Evolutionary conservation across 148 eudicot species (phyloP).

Genomic region (Persicaria tinctoria): DNA sequence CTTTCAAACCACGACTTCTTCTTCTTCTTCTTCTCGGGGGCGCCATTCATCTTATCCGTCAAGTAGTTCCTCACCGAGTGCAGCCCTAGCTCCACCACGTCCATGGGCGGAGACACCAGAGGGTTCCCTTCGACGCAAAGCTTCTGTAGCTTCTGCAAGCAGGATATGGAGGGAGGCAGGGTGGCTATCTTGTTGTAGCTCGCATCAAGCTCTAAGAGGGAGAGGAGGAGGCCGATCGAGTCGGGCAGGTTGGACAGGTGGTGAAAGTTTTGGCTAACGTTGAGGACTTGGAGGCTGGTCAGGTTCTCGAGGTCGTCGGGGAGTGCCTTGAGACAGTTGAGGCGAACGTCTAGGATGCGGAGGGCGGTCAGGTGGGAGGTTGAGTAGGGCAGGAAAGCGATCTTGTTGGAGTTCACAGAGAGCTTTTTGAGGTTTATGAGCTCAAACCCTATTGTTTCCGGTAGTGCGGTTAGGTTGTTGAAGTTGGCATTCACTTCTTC

Average conservation of each 20-base stretch:
- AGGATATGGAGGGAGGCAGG: constrained; percentile 57
- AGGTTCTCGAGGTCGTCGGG: constrained; percentile 70
- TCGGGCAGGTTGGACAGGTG: constrained; percentile 47
- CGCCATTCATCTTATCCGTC: constrained; percentile 39
- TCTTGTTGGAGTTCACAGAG: constrained; percentile 68
- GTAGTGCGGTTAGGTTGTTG: constrained; percentile 49
- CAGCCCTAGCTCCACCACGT: constrained; percentile 54
- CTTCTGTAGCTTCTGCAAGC: constrained; percentile 53
- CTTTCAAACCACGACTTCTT: constrained; percentile 44
- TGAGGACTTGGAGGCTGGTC: constrained; percentile 46
- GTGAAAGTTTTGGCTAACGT: constrained; percentile 71
- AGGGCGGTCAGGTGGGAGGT: constrained; percentile 51
- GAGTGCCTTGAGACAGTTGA: constrained; percentile 62
- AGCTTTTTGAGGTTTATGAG: constrained; percentile 53
- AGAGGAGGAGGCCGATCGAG: constrained; percentile 59
- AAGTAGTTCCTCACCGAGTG: constrained; percentile 44
- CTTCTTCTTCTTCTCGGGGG: constrained; percentile 32
- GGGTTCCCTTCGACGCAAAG: constrained; percentile 71
- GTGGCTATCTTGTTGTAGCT: constrained; percentile 55
- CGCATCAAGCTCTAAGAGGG: constrained; percentile 61
- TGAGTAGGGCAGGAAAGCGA: constrained; percentile 51
- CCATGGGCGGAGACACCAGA: constrained; percentile 53
- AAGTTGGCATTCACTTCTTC: constrained; percentile 72
- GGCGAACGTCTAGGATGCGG: constrained; percentile 45
- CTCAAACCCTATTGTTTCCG: constrained; percentile 76